Conservation (phyloP, 148 eudicot genomes). For the Persicaria maculosa region DNA sequence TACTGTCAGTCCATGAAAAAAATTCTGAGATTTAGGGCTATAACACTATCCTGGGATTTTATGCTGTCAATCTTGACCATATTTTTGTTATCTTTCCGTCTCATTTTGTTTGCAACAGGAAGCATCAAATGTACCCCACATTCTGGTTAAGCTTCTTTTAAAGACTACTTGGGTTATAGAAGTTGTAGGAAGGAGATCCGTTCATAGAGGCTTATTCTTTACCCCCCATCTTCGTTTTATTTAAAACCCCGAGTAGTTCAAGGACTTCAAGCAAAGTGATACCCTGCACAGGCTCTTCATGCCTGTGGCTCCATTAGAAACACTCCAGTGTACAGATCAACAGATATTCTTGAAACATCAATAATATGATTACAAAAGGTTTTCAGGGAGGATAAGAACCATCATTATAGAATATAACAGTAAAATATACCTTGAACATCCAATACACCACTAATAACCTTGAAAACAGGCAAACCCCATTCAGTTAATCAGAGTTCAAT, state of each 20-base stretch:
- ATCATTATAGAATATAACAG: background rate
- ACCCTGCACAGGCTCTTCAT: background rate
- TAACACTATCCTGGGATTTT: background rate
- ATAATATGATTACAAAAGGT: background rate
- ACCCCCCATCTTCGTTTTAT: background rate
- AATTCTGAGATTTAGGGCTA: background rate
- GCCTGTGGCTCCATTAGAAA: background rate
- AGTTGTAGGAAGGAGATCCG: background rate
- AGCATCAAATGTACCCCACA: background rate
- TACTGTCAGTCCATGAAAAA: background rate
- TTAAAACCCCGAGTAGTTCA: no score
- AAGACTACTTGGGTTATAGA: background rate
- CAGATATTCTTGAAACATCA: background rate
- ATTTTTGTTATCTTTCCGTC: background rate
- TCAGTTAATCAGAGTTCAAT: background rate
- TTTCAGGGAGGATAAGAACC: background rate
- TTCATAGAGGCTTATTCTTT: background rate
- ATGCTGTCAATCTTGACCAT: background rate
- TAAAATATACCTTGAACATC: background rate
- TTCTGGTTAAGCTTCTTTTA: background rate
- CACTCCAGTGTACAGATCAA: background rate
- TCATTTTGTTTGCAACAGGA: background rate
- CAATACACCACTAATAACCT: background rate
- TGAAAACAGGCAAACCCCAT: background rate
- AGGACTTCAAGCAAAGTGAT: background rate